Conservation (phyloP, 2,329 filamentous ascomycete genomes). For the Neopestalotiopsis sp. region DNA sequence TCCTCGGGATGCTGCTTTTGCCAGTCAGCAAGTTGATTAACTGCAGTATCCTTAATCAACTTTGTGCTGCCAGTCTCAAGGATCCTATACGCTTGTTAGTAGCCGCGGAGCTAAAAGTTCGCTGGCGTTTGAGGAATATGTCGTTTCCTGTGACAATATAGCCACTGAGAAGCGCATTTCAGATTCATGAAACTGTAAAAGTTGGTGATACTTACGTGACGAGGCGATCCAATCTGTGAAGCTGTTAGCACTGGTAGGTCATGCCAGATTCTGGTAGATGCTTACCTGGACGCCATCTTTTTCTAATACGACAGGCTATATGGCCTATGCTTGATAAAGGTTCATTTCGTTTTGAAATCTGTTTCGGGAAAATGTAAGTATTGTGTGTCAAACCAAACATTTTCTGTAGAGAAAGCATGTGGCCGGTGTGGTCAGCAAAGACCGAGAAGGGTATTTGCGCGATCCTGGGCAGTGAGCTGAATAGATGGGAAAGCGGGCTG, state of each 20-base stretch:
- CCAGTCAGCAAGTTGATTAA: constrained; percentile 95
- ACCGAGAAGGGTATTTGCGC: background rate
- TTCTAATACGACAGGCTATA: constrained; percentile 31
- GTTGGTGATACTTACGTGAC: constrained; percentile 72
- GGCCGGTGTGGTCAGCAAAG: background rate
- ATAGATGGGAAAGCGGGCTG: background rate
- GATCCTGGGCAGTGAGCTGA: background rate
- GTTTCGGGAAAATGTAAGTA: constrained; percentile 4
- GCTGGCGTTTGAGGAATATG: background rate
- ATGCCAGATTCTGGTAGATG: background rate
- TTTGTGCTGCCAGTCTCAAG: constrained; percentile 97
- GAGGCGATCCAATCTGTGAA: constrained; percentile 76
- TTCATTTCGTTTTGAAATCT: constrained; percentile 19
- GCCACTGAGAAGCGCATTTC: background rate
- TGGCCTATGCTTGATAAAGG: constrained; percentile 20
- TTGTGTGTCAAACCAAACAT: background rate
- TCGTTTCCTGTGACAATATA: background rate
- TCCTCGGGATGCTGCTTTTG: constrained; percentile 98
- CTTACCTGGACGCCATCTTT: constrained; percentile 63
- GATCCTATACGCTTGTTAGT: constrained; percentile 60
- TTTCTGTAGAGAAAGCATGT: background rate
- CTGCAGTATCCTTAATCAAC: constrained; percentile 94
- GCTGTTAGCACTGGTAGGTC: constrained; percentile 31
- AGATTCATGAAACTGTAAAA: background rate
- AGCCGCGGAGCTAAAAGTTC: background rate